phyloP scores from a whole-genome alignment of 768 basidiomycete genomes.

The Tulasnella sp. region DNA sequence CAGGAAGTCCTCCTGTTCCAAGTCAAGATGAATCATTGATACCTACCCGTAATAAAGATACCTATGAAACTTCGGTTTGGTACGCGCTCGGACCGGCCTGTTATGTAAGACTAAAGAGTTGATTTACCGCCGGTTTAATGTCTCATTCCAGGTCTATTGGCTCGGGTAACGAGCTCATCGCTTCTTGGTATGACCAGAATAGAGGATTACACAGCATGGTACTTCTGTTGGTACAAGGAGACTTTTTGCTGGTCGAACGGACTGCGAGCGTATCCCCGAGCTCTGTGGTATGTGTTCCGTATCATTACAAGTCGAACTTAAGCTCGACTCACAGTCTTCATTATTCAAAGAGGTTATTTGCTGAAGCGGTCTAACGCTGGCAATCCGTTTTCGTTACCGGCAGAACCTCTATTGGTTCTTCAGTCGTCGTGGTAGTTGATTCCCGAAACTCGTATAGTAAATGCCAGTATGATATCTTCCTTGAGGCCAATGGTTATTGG shows the following conservation, averaged over 20 bases:
- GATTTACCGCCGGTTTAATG: not conserved
- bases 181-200: not conserved
- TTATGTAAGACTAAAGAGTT: not conserved
- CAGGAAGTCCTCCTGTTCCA: not conserved
- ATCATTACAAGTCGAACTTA: not conserved
- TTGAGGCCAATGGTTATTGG: no score
- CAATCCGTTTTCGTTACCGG: no score
- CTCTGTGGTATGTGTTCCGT: not conserved
- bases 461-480: no score
- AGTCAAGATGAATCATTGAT: not conserved
- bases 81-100: not conserved
- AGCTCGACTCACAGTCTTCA: not conserved
- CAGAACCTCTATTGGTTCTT: no score
- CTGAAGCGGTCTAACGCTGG: not conserved
- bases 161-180: not conserved
- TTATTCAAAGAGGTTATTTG: not conserved
- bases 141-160: not conserved
- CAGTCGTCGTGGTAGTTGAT: no score
- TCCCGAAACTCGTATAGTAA: no score
- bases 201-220: not conserved
- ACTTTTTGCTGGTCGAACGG: not conserved
- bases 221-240: not conserved
- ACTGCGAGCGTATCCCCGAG: not conserved
- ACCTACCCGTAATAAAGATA: not conserved
- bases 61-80: not conserved